Evolutionary conservation across 257 asterid genomes (phyloP).

Genomic region (Nicotiana obtusifolia): DNA sequence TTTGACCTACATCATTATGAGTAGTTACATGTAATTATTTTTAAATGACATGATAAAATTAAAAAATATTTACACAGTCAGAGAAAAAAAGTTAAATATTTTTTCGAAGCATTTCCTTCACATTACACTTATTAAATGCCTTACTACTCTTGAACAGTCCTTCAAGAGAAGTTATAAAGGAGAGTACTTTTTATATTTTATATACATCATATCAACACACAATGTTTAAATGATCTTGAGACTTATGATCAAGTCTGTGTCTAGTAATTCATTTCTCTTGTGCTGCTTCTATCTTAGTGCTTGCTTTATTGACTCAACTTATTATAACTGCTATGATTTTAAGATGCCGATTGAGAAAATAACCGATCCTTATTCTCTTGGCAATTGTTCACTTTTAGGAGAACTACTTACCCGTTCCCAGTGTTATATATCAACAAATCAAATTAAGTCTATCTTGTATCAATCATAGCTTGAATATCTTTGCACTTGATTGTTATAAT

Average conservation of each 20-base stretch:
- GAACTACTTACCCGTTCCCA: not conserved
- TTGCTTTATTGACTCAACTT: not conserved
- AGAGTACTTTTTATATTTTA: not conserved
- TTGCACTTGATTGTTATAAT: not conserved
- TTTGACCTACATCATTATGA: no score
- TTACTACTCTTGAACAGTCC: conserved; percentile 14
- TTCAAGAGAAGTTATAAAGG: conserved; percentile 17
- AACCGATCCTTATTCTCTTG: not conserved
- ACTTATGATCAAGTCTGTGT: conserved; percentile 17
- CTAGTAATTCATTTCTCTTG: not conserved
- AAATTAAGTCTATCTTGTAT: not conserved
- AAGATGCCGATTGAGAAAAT: conserved; percentile 17
- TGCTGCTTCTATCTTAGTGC: not conserved
- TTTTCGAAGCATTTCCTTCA: not conserved
- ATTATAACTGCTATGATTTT: not conserved
- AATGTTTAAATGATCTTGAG: conserved; percentile 1
- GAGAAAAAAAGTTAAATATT: not conserved
- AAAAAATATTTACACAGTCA: not conserved
- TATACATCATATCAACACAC: conserved; percentile 2
- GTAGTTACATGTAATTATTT: not conserved
- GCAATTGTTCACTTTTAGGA: not conserved
- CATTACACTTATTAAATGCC: not conserved
- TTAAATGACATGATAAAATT: not conserved
- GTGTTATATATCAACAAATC: not conserved
- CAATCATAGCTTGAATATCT: not conserved